Evolutionary conservation across 2,329 filamentous ascomycete species (phyloP).

Genomic region (Amauroascus verrucosus): DNA sequence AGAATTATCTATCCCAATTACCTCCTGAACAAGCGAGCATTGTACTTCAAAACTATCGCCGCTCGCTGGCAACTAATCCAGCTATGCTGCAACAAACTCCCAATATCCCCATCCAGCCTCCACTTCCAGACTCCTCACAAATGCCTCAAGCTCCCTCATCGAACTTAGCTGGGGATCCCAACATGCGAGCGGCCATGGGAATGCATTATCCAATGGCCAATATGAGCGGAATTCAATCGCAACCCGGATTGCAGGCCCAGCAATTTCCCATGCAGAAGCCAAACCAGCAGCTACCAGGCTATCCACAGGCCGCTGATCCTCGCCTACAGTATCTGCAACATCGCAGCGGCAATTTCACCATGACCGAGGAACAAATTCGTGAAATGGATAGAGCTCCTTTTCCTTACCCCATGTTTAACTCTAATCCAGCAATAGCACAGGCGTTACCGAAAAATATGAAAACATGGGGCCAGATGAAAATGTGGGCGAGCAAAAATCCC

Average conservation of each 20-base stretch:
- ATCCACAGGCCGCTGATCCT: not conserved
- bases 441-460: constrained; percentile 42
- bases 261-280: constrained; percentile 13
- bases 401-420: constrained; percentile 28
- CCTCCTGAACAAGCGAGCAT: constrained; percentile 27
- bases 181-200: constrained; percentile 28
- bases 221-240: constrained; percentile 21
- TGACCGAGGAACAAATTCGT: constrained; percentile 33
- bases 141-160: constrained; percentile 24
- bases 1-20: constrained; percentile 30
- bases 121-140: constrained; percentile 26
- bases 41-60: constrained; percentile 28
- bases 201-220: constrained; percentile 28
- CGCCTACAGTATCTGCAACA: constrained; percentile 28
- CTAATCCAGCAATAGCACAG: constrained; percentile 24
- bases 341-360: constrained; percentile 26
- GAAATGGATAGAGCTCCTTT: constrained; percentile 36
- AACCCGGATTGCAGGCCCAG: constrained; percentile 12
- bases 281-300: constrained; percentile 18
- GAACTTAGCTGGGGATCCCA: constrained; percentile 27
- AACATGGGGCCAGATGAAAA: constrained; percentile 49
- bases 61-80: constrained; percentile 24
- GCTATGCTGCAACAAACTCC: constrained; percentile 27
- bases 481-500: constrained; percentile 42
- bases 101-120: constrained; percentile 26